Percentiles rank a stretch among this genome's conserved stretches.
These are phyloP conservation scores for Termitomyces sp. DNA, from an alignment of 768 basidiomycete species.

Conservation along the genomic window DNA sequence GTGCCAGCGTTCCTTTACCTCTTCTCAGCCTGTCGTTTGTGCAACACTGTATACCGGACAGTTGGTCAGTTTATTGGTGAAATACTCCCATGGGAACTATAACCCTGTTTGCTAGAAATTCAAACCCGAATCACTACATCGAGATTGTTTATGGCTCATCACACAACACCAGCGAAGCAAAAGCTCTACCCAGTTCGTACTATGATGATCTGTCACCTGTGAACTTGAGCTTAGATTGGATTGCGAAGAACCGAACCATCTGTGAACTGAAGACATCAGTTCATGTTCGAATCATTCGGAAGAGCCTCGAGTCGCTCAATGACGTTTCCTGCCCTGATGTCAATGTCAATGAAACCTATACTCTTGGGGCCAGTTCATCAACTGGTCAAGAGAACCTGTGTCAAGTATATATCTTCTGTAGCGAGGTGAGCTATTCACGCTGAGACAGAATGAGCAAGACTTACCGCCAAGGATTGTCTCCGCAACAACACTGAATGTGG, in stretches of 20 bases:
- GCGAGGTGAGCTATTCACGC: background rate
- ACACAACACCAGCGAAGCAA: background rate
- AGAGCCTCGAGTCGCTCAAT: no score
- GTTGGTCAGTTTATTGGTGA: no score
- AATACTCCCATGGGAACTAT: no score
- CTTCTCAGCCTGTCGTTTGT: no score
- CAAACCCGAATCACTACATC: no score
- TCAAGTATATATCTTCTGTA: conserved; percentile 65
- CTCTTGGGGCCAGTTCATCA: conserved; percentile 45
- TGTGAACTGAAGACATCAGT: background rate
- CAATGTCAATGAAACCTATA: background rate
- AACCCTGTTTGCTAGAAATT: no score
- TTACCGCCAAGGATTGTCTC: conserved; percentile 58
- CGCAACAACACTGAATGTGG: conserved; percentile 61
- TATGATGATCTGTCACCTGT: background rate
- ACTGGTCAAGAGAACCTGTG: conserved; percentile 54
- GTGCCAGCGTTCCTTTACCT: no score
- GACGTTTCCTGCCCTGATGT: no score
- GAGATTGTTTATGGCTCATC: background rate
- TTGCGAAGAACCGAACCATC: background rate
- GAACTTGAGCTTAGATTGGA: background rate
- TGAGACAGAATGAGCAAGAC: conserved; percentile 16
- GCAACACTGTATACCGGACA: no score
- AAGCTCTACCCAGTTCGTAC: background rate
- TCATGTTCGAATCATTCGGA: background rate